Evolutionary conservation across 768 basidiomycete species (phyloP), one percentile per base, ranked within the genome.

Genomic region (Solioccasus polychromus): DNA sequence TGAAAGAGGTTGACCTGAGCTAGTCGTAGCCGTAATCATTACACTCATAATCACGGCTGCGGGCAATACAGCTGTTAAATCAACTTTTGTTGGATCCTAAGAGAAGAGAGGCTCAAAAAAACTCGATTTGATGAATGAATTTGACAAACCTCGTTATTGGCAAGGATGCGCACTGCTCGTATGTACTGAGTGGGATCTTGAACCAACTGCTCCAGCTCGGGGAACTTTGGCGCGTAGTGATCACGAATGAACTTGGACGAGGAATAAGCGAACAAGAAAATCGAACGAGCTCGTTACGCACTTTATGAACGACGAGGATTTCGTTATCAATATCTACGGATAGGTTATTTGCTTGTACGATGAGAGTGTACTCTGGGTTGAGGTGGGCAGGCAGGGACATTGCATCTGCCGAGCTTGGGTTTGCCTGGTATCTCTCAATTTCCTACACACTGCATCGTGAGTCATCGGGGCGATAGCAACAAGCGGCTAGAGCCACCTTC

Each of bases 251-350:
- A 98, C 89, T 94, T 56, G 8, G 22, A 29, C 28, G 7, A 39
- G 50, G 15, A 36, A 29, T 51, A 44, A 57, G 48, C 20, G 47
- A 36, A 28, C 46, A 24, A 35, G 35, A 22, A 15, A 41, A 52
- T 14, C n/a, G 42, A 22, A 31, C 36, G 26, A 44, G 14, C 28
- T 41, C 26, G 22, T 30, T 12, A 60, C 68, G 52, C 56, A 79
- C 92, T 77, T 99, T 99, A 72, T 99, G 92, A 1, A 99, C 94
- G 25, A 99, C 76, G 28, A 99, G 75, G 44, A 97, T 91, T 67
- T 99, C 96, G 57, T 99, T 99, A 69, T 99, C 96, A 5, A 98
- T 84, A 58, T 99, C 96, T 34, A 99, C 96, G 2, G 93, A 92
- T 47, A 98, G 73, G 67, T 99, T 99, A 72, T 99, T 99, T 20